Evolutionary conservation across 306 rosid species (phyloP).

Genomic region (Casuarina glauca): DNA sequence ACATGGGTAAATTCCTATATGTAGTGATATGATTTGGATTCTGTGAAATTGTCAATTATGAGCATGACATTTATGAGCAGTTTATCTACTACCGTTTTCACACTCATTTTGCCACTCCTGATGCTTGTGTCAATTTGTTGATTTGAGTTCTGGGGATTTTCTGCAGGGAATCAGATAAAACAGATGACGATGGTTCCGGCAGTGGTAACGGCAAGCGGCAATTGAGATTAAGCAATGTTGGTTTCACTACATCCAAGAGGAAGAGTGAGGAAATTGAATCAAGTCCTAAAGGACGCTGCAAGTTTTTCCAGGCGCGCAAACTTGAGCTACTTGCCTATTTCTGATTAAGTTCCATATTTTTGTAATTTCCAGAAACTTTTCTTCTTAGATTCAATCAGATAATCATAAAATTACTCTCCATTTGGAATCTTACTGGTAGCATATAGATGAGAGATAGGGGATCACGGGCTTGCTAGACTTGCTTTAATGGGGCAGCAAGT

Average conservation of each 20-base stretch:
- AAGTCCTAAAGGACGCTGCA: conserved; percentile 79
- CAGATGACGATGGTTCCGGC: conserved; percentile 56
- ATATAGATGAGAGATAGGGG: not conserved
- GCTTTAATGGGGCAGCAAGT: not conserved
- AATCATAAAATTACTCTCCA: not conserved
- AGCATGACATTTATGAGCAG: not conserved
- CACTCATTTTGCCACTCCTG: not conserved
- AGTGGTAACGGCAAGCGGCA: conserved; percentile 59
- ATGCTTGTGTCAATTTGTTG: conserved; percentile 16
- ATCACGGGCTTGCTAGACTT: conserved; percentile 4
- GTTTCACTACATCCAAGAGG: conserved; percentile 69
- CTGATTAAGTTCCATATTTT: conserved; percentile 2
- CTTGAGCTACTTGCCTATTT: conserved; percentile 69
- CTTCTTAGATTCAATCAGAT: not conserved
- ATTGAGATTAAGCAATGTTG: conserved; percentile 66
- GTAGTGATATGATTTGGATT: not conserved
- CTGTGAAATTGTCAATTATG: not conserved
- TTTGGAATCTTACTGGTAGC: not conserved
- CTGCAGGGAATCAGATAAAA: conserved; percentile 68
- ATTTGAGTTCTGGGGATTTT: conserved; percentile 17
- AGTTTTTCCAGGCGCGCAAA: conserved; percentile 82
- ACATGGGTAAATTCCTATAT: not conserved
- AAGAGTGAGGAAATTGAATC: conserved; percentile 90
- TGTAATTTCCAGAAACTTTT: not conserved
- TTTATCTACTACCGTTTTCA: not conserved